Conservation (phyloP, 2,329 filamentous ascomycete genomes). For the Colletotrichum sp. region DNA sequence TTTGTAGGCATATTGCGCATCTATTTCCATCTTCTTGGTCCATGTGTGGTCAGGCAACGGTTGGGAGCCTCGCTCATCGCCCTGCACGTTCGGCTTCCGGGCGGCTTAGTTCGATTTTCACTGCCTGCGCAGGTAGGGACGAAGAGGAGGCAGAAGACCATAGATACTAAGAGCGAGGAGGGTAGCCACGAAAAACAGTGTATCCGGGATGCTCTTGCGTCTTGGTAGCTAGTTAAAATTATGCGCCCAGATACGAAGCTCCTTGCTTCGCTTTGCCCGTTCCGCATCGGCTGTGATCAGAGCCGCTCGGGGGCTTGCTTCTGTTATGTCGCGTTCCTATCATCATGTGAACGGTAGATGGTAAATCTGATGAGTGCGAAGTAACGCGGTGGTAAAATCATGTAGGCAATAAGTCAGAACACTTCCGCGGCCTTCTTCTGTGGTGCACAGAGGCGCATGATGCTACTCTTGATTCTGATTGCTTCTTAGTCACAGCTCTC, state of each 20-base stretch:
- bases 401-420: not conserved
- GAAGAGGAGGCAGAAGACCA: not conserved
- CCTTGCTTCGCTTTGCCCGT: not conserved
- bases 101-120: not conserved
- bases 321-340: not conserved
- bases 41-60: not conserved
- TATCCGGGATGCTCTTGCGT: not conserved
- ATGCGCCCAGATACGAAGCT: not conserved
- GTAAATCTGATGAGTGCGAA: not conserved
- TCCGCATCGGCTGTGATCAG: not conserved
- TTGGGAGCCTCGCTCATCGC: not conserved
- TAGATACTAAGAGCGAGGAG: not conserved
- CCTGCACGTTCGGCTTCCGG: not conserved
- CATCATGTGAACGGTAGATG: not conserved
- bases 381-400: not conserved
- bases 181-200: not conserved
- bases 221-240: not conserved
- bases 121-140: not conserved
- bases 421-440: not conserved
- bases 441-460: not conserved
- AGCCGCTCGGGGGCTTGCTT: not conserved
- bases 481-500: not conserved
- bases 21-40: not conserved
- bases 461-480: not conserved
- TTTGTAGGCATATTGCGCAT: not conserved